A percentile compares a stretch with the other conserved stretches of the same genome.
Conservation (phyloP, 306 rosid species). For the Cucumis cinereus region DNA sequence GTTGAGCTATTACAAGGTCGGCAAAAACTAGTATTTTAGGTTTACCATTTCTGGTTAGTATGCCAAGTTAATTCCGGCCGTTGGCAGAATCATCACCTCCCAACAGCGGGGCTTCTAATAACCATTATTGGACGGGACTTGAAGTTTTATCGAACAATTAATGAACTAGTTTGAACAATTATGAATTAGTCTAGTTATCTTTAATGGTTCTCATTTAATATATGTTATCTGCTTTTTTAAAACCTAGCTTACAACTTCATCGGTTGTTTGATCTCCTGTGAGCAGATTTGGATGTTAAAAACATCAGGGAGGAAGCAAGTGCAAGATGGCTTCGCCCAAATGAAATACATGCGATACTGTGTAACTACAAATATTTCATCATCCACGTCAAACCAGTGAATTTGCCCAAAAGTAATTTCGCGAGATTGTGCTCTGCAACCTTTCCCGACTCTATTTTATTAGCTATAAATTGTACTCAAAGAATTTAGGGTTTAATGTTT, state of each 20-base stretch:
- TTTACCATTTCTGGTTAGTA: neutral
- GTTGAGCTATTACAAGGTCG: neutral
- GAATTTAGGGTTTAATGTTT: neutral
- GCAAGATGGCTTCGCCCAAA: conserved; percentile 96
- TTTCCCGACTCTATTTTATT: neutral
- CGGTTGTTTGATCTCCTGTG: conserved; percentile 15
- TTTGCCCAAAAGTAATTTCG: conserved; percentile 63
- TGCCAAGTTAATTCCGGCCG: neutral
- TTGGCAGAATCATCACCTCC: neutral
- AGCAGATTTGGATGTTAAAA: conserved; percentile 60
- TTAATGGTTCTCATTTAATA: neutral
- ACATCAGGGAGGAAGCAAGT: conserved; percentile 63
- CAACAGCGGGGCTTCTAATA: neutral
- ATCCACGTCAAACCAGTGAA: conserved; percentile 74
- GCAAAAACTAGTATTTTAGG: neutral
- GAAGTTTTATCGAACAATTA: neutral
- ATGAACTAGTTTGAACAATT: neutral
- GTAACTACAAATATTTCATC: conserved; percentile 61
- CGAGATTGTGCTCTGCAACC: neutral
- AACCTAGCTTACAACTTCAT: conserved; percentile 3
- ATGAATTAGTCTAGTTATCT: neutral
- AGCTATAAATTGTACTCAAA: neutral
- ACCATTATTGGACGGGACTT: neutral
- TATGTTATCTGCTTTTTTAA: neutral
- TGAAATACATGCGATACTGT: conserved; percentile 85